Percentiles rank a stretch among this genome's conserved stretches.
Evolutionary conservation across 129 eudicot species (phyloP).

Genomic region (Chrysanthemum makinoi): DNA sequence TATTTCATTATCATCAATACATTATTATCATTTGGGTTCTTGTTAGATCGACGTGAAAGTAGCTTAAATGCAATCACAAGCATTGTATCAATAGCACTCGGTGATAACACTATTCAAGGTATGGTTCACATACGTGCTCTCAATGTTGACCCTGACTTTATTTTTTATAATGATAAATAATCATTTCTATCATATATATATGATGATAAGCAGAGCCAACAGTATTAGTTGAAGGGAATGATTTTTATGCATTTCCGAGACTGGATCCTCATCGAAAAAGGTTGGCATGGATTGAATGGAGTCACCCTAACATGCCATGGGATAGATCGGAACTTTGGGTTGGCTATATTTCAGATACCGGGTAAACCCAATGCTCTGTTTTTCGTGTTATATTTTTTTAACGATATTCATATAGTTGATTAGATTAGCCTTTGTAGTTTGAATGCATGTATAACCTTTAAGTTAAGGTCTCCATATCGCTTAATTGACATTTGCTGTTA

Average conservation of each 20-base stretch:
- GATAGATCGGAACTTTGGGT: slow-evolving; percentile 98
- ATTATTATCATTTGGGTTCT: slow-evolving; percentile 1
- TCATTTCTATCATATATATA: slow-evolving; percentile 17
- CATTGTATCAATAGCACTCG: slow-evolving; percentile 66
- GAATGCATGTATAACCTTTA: background rate
- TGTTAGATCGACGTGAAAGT: slow-evolving; percentile 76
- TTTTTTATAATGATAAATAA: slow-evolving; percentile 7
- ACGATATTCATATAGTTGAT: background rate
- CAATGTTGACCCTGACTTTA: background rate
- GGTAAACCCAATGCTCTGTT: slow-evolving; percentile 40
- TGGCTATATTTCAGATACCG: slow-evolving; percentile 84
- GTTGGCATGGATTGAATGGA: slow-evolving; percentile 96
- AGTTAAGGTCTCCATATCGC: no score
- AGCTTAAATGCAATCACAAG: slow-evolving; percentile 64
- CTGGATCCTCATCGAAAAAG: slow-evolving; percentile 66
- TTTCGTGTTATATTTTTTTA: background rate
- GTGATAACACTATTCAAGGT: slow-evolving; percentile 45
- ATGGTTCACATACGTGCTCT: slow-evolving; percentile 10
- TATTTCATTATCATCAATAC: background rate
- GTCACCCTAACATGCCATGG: slow-evolving; percentile 99
- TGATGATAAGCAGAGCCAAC: slow-evolving; percentile 64
- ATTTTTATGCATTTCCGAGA: slow-evolving; percentile 96
- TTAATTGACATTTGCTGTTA: no score
- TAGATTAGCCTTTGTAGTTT: slow-evolving; percentile 1
- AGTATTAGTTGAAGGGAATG: slow-evolving; percentile 67